These are phyloP conservation scores for Wickerhamiella musiphila DNA, from an alignment of 805 yeast species.

Conservation along the genomic window DNA sequence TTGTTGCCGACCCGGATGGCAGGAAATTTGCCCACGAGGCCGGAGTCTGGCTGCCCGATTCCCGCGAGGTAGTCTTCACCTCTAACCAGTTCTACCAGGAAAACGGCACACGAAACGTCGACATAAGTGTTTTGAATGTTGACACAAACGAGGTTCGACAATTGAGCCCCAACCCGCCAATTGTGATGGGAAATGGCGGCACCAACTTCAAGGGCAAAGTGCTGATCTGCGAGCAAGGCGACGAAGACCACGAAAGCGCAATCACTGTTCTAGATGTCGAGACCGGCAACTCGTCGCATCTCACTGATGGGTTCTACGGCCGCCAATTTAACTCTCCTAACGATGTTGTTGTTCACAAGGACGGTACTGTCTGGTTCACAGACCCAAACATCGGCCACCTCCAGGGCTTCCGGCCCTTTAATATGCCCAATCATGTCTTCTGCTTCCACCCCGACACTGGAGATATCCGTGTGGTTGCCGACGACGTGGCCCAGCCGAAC, in stretches of 20 bases:
- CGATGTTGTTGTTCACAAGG: conserved; percentile 17
- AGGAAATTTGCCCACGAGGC: conserved; percentile 19
- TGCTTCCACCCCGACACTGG: conserved; percentile 21
- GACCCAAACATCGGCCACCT: conserved; percentile 16
- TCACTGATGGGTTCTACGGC: conserved; percentile 17
- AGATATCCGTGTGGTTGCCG: conserved; percentile 21
- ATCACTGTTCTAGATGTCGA: conserved; percentile 12
- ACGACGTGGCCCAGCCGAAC: conserved; percentile 42
- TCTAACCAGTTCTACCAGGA: conserved; percentile 13
- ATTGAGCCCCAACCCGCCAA: conserved; percentile 1
- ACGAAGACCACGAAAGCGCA: conserved; percentile 10
- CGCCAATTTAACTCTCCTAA: conserved; percentile 17
- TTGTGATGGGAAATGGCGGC: conserved; percentile 16
- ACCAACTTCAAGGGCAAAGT: conserved; percentile 14
- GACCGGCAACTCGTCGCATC: conserved; percentile 9
- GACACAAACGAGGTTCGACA: background rate
- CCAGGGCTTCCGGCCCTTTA: conserved; percentile 8
- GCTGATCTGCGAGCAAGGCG: conserved; percentile 17
- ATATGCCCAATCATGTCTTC: conserved; percentile 23
- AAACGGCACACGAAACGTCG: background rate
- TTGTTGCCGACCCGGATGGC: conserved; percentile 10
- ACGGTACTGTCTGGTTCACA: conserved; percentile 18
- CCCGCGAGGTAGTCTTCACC: conserved; percentile 17
- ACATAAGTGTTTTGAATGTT: background rate
- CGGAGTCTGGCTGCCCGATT: conserved; percentile 15